phyloP scores from a whole-genome alignment of 73 alveolate species.

The Symbiodinium pilosum region DNA sequence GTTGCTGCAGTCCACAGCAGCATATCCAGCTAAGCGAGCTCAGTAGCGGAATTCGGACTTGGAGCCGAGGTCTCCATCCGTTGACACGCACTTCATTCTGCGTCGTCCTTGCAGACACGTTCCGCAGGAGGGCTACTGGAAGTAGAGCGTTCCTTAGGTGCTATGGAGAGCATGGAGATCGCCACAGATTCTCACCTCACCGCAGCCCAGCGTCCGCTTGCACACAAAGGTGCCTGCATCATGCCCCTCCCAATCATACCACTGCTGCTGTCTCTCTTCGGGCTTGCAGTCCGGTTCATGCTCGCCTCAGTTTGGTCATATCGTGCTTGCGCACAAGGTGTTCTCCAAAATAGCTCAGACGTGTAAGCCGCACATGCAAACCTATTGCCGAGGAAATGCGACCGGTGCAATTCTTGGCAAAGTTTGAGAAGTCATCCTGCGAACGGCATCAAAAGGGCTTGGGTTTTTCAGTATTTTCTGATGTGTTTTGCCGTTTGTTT shows the following conservation, averaged over 20 bases:
- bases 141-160: slow-evolving; percentile 51
- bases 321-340: no score
- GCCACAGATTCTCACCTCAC: no score
- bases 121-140: slow-evolving; percentile 78
- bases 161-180: not conserved
- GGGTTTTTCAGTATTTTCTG: no score
- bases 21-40: not conserved
- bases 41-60: not conserved
- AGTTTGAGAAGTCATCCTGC: slow-evolving; percentile 80
- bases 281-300: slow-evolving; percentile 85
- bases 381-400: not conserved
- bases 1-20: no score
- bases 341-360: no score
- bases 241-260: slow-evolving; percentile 93
- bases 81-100: not conserved
- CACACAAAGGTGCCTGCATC: slow-evolving; percentile 73
- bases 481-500: no score
- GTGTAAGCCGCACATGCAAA: not conserved
- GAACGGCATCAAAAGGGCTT: no score
- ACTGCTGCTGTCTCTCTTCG: slow-evolving; percentile 81
- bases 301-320: slow-evolving; percentile 49
- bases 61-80: not conserved
- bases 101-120: slow-evolving; percentile 51
- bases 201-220: slow-evolving; percentile 43
- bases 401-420: slow-evolving; percentile 88